phyloP scores from a whole-genome alignment of 2,329 filamentous ascomycete species.

The Cladosporium halotolerans region DNA sequence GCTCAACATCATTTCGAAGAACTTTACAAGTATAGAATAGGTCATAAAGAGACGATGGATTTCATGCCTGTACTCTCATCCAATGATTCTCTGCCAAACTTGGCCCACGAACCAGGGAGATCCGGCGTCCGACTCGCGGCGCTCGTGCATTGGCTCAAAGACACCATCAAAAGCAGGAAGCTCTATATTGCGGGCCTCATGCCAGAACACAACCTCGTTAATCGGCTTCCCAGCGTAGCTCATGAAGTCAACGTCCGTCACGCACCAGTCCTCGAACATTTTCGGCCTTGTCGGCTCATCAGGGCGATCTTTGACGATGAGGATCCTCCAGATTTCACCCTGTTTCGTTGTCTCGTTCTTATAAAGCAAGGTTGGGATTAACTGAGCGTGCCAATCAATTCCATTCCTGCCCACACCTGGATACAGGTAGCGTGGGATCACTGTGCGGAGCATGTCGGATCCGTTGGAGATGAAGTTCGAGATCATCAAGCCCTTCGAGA shows the following conservation, averaged over 20 bases:
- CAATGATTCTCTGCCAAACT: too few species aligned
- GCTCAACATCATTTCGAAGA: too few species aligned
- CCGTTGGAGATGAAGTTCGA: conserved; percentile 22
- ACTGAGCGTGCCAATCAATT: conserved; percentile 19
- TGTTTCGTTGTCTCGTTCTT: conserved; percentile 20
- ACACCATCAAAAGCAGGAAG: conserved; percentile 24
- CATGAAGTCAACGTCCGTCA: conserved; percentile 20
- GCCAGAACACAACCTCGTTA: conserved; percentile 27
- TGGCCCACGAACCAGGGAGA: too few species aligned
- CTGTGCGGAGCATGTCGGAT: conserved; percentile 19
- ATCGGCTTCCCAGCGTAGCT: conserved; percentile 23
- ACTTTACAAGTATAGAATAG: too few species aligned
- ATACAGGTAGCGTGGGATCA: background rate
- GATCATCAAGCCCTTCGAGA: conserved; percentile 19
- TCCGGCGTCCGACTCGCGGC: too few species aligned
- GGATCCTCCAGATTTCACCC: conserved; percentile 26
- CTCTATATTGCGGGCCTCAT: conserved; percentile 19
- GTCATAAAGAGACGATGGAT: too few species aligned
- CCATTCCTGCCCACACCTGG: background rate
- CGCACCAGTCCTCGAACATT: conserved; percentile 16
- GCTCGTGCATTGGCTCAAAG: conserved; percentile 8
- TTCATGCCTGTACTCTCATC: too few species aligned
- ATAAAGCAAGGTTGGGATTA: conserved; percentile 24
- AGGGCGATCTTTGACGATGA: conserved; percentile 15
- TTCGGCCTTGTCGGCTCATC: background rate